Conservation (phyloP, 2,329 filamentous ascomycete species). For the Cytospora paraplurivora region DNA sequence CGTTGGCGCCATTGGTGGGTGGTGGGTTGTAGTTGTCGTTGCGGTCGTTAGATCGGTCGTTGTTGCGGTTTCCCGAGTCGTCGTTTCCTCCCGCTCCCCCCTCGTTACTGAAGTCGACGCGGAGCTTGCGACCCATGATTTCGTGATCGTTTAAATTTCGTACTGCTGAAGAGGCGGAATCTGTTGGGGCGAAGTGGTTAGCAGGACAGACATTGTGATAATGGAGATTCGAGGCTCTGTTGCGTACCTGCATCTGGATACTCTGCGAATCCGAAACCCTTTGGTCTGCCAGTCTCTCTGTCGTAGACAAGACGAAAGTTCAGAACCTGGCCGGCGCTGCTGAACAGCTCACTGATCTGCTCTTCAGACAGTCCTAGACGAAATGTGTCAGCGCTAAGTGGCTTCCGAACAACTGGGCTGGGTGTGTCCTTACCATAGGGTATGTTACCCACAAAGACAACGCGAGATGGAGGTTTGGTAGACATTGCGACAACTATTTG, state of each 20-base stretch:
- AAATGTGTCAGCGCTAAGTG: conserved; percentile 12
- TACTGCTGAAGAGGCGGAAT: conserved; percentile 87
- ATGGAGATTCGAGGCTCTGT: background rate
- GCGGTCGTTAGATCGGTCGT: conserved; percentile 32
- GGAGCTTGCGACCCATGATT: conserved; percentile 89
- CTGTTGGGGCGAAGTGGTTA: conserved; percentile 39
- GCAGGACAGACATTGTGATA: conserved; percentile 8
- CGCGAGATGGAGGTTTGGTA: conserved; percentile 73
- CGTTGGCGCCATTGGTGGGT: conserved; percentile 39
- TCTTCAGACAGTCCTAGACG: conserved; percentile 87
- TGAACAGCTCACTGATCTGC: conserved; percentile 92
- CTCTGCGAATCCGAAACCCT: conserved; percentile 96
- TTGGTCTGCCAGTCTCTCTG: conserved; percentile 89
- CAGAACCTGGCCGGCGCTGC: conserved; percentile 83
- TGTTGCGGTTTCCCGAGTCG: conserved; percentile 16
- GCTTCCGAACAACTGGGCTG: background rate
- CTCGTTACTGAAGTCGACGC: conserved; percentile 96
- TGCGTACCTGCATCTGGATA: conserved; percentile 81
- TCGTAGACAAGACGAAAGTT: conserved; percentile 95
- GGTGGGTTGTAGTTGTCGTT: conserved; percentile 25
- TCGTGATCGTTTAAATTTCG: conserved; percentile 95
- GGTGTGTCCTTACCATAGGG: conserved; percentile 64
- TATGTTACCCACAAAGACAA: conserved; percentile 85
- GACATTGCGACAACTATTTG: conserved; percentile 54
- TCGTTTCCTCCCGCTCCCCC: conserved; percentile 52